These are phyloP conservation scores for Suillus placidus DNA, from an alignment of 768 basidiomycete species.

Conservation along the genomic window DNA sequence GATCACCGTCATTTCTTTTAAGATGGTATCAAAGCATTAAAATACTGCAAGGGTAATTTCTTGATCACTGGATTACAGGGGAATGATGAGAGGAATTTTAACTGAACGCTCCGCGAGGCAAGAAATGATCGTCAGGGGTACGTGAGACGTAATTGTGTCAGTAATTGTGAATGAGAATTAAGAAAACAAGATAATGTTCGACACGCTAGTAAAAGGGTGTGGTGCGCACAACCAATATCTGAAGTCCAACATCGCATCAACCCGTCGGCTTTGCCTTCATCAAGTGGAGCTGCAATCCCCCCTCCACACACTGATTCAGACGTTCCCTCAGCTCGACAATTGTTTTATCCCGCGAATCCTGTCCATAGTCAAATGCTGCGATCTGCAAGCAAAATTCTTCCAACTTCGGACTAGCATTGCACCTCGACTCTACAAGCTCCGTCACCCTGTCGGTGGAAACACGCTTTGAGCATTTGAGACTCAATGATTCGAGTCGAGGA, in stretches of 20 bases:
- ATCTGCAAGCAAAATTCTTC: conserved; percentile 28
- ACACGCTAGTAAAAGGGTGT: neutral
- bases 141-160: neutral
- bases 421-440: conserved; percentile 30
- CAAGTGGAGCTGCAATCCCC: conserved; percentile 25
- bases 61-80: neutral
- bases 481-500: conserved; percentile 27
- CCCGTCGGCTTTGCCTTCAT: conserved; percentile 22
- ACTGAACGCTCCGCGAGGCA: neutral
- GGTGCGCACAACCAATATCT: neutral
- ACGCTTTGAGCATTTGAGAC: conserved; percentile 27
- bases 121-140: neutral
- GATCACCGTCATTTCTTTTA: neutral
- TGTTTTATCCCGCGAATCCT: conserved; percentile 31
- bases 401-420: conserved; percentile 14
- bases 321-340: conserved; percentile 21
- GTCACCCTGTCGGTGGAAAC: conserved; percentile 27
- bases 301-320: conserved; percentile 23
- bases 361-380: conserved; percentile 32
- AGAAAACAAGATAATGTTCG: neutral
- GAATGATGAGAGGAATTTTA: no score
- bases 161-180: neutral
- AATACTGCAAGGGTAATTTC: neutral
- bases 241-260: conserved; percentile 12
- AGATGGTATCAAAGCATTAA: neutral